Evolutionary conservation across 768 basidiomycete species (phyloP), one percentile per base, ranked within the genome.

Genomic region (Hysterangium stoloniferum): DNA sequence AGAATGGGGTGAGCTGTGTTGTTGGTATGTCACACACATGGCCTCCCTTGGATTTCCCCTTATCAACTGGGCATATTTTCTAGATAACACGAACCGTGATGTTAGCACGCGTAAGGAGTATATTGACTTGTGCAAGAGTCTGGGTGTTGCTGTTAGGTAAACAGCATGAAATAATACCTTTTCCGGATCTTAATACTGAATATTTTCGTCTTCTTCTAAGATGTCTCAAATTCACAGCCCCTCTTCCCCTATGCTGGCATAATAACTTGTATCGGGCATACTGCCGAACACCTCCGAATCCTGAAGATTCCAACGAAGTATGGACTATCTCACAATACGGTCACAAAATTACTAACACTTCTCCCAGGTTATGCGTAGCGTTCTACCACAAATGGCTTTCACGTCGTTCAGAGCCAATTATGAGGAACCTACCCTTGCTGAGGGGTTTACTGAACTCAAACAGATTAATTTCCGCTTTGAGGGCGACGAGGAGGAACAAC

Each of bases 31-130:
- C n/a, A 17, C 27, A 27, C 17, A 4, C 12, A 6, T 28, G 7
- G 3, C 32, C 35, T 1, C 48, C 29, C 19, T 7, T 48, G 15
- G 27, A 45, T 35, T n/a, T 17, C 11, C 32, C 17, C 28, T 29
- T 52, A 17, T 33, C 37, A 27, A 4, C n/a, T 11, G 24, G 15
- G 32, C 6, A 24, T 11, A 52, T 17, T 27, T 28, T n/a, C 15
- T 48, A 92, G 93, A 97, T 62, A 96, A 95, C 62, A 96, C 94
- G n/a, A 95, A 95, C 64, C 79, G 90, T 9, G 78, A 92, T 58
- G 59, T 58, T 6, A 59, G 64, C 20, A 93, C 86, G 24, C 75
- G 94, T 43, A 78, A 78, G 53, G 64, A 71, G 40, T 97, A 94
- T 61, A 56, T 93, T 13, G 74, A 80, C 45, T 53, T 90, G 11